These are phyloP conservation scores for Psilocybe tampanensis DNA, from an alignment of 768 basidiomycete genomes.

Conservation along the genomic window DNA sequence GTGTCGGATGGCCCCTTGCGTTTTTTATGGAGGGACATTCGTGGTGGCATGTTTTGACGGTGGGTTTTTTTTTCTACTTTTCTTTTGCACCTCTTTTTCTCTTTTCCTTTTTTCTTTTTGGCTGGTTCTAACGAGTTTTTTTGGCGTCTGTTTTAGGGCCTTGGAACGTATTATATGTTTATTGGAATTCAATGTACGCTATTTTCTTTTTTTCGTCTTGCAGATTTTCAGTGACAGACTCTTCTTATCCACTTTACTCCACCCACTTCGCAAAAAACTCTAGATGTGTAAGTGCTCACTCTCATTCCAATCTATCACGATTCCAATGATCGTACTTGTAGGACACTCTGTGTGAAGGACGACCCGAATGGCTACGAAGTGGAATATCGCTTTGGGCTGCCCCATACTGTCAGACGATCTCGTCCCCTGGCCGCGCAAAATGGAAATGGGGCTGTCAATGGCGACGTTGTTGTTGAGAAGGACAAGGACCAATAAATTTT, in stretches of 20 bases:
- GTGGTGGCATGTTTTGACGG: slow-evolving; percentile 76
- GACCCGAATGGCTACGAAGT: slow-evolving; percentile 51
- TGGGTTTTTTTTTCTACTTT: too few relatives aligned
- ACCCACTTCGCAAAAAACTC: too few relatives aligned
- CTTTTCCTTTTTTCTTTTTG: too few relatives aligned
- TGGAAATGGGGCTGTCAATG: too few relatives aligned
- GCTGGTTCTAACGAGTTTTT: too few relatives aligned
- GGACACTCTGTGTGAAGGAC: slow-evolving; percentile 65
- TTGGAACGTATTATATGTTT: slow-evolving; percentile 54
- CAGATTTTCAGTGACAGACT: too few relatives aligned
- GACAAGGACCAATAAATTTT: too few relatives aligned
- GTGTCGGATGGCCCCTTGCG: slow-evolving; percentile 64
- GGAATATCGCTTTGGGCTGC: slow-evolving; percentile 45
- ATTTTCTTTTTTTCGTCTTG: not conserved
- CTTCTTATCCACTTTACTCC: too few relatives aligned
- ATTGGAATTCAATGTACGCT: slow-evolving; percentile 54
- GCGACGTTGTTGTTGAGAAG: too few relatives aligned
- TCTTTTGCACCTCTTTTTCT: too few relatives aligned
- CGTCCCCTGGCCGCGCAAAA: too few relatives aligned
- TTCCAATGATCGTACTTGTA: slow-evolving; percentile 27
- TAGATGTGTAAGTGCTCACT: slow-evolving; percentile 1
- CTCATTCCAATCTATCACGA: not conserved
- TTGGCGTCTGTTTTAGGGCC: too few relatives aligned
- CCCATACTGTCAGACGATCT: slow-evolving; percentile 36
- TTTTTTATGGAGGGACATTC: slow-evolving; percentile 75